phyloP scores from a whole-genome alignment of 2,329 filamentous ascomycete species.

The Exophiala spinifera region DNA sequence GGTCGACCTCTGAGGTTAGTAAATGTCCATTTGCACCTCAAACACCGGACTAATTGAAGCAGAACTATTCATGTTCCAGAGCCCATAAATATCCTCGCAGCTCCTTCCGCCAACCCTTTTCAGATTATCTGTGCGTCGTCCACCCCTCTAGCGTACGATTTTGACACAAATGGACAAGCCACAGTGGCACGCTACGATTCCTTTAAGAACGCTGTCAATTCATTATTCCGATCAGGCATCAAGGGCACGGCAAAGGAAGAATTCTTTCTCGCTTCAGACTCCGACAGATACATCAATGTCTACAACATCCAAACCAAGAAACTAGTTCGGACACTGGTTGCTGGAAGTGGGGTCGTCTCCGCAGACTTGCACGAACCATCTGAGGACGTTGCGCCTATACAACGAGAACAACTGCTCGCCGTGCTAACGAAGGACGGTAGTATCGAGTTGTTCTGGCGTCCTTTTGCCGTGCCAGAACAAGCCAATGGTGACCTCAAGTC shows the following conservation, averaged over 20 bases:
- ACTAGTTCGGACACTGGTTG: conserved; percentile 48
- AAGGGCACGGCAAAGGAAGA: conserved; percentile 30
- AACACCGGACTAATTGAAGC: conserved; percentile 6
- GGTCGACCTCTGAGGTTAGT: conserved; percentile 44
- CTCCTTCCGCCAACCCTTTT: conserved; percentile 40
- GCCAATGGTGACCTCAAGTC: conserved; percentile 33
- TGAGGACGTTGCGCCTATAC: conserved; percentile 20
- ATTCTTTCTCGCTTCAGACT: conserved; percentile 49
- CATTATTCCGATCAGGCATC: conserved; percentile 42
- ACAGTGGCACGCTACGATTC: conserved; percentile 45
- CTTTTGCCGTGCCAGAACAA: conserved; percentile 40
- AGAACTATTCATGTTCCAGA: conserved; percentile 46
- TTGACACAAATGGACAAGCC: conserved; percentile 38
- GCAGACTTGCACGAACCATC: conserved; percentile 37
- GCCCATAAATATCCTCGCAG: conserved; percentile 41
- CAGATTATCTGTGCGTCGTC: conserved; percentile 51
- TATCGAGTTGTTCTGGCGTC: conserved; percentile 50
- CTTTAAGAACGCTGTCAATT: conserved; percentile 50
- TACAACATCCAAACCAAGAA: conserved; percentile 45
- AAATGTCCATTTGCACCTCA: no score
- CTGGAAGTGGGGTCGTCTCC: conserved; percentile 45
- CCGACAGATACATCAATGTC: conserved; percentile 50
- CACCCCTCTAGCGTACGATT: conserved; percentile 46
- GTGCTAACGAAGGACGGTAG: conserved; percentile 48
- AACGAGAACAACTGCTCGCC: conserved; percentile 41